Conservation (phyloP, 495 filamentous ascomycete genomes). For the Penicilliopsis zonata region DNA sequence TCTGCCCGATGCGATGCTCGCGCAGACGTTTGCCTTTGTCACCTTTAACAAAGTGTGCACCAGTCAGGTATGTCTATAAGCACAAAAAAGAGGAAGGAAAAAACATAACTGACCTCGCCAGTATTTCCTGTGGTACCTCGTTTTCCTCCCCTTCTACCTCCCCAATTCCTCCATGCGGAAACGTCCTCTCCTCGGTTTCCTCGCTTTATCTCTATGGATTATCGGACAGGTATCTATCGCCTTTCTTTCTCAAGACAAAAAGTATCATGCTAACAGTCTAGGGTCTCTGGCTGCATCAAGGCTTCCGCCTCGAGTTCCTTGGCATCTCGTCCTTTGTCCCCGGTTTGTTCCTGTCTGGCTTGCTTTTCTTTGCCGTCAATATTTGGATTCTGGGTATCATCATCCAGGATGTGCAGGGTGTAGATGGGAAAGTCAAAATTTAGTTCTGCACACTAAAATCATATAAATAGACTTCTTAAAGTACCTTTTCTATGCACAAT, state of each 20-base stretch:
- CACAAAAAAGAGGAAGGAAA: neutral
- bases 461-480: neutral
- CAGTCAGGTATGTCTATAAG: slow-evolving; percentile 57
- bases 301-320: slow-evolving; percentile 76
- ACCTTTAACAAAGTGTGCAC: slow-evolving; percentile 98
- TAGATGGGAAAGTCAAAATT: no score
- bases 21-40: slow-evolving; percentile 97
- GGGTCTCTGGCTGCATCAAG: slow-evolving; percentile 82
- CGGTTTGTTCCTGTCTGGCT: slow-evolving; percentile 60
- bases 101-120: slow-evolving; percentile 17
- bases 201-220: slow-evolving; percentile 59
- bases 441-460: neutral
- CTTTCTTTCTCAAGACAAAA: slow-evolving; percentile 1
- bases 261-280: slow-evolving; percentile 18
- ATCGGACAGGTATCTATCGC: slow-evolving; percentile 39
- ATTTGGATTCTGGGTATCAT: slow-evolving; percentile 77
- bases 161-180: slow-evolving; percentile 61
- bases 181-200: slow-evolving; percentile 44
- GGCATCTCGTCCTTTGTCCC: slow-evolving; percentile 78
- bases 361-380: slow-evolving; percentile 78
- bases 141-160: slow-evolving; percentile 85
- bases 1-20: slow-evolving; percentile 79
- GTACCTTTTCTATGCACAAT: neutral
- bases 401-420: slow-evolving; percentile 61
- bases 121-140: slow-evolving; percentile 98